These are phyloP conservation scores for Zymoseptoria brevis DNA, from an alignment of 2,329 filamentous ascomycete genomes.

Conservation along the genomic window DNA sequence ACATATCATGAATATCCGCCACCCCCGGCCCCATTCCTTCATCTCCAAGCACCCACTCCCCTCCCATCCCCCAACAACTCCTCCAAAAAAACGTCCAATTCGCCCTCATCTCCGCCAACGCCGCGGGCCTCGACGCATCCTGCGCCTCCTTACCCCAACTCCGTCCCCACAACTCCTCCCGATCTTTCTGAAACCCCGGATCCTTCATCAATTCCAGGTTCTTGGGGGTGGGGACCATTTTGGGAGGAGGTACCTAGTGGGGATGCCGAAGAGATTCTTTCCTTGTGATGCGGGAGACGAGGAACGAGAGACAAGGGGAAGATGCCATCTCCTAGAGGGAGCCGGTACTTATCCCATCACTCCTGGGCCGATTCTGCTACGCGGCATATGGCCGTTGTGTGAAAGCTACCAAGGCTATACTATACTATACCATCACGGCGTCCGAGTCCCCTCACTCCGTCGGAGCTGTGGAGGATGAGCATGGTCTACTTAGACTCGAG, in stretches of 20 bases:
- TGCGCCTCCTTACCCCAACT: constrained; percentile 1
- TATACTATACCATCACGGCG: background rate
- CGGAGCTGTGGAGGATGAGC: constrained; percentile 1
- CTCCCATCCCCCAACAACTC: constrained; percentile 9
- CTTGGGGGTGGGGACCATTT: too few relatives aligned
- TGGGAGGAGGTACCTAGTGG: too few relatives aligned
- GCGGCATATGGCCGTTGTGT: too few relatives aligned
- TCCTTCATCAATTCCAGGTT: constrained; percentile 7
- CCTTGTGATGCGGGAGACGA: too few relatives aligned
- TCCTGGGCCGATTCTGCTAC: too few relatives aligned
- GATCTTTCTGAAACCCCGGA: constrained; percentile 8
- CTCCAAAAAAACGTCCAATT: constrained; percentile 12
- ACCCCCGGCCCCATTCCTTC: constrained; percentile 4
- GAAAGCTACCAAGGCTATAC: too few relatives aligned
- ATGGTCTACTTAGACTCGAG: constrained; percentile 2
- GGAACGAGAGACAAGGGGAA: too few relatives aligned
- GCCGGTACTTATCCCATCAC: too few relatives aligned
- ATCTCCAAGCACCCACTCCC: constrained; percentile 10
- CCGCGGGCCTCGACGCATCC: constrained; percentile 7
- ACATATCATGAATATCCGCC: constrained; percentile 10
- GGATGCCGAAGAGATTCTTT: background rate
- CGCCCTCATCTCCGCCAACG: constrained; percentile 10
- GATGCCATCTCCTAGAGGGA: too few relatives aligned
- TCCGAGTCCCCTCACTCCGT: background rate
- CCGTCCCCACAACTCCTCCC: constrained; percentile 12